Evolutionary conservation across 345 rosid species (phyloP).

Genomic region (Moricandia moricandioides): DNA sequence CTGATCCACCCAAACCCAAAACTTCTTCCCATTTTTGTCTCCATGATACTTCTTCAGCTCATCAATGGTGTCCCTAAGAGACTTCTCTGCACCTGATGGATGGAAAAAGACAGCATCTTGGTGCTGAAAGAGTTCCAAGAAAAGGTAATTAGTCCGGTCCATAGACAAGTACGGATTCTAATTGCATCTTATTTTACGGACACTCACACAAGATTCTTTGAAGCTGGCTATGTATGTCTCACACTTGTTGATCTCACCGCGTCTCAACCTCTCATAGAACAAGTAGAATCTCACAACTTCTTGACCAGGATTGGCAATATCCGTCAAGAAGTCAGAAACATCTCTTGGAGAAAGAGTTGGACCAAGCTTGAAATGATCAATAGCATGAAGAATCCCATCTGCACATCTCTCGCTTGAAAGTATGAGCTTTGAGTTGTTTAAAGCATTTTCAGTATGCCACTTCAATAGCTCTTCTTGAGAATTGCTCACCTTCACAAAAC

Average conservation of each 20-base stretch:
- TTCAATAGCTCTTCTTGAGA: constrained; percentile 92
- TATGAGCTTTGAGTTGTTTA: constrained; percentile 64
- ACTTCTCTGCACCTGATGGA: constrained; percentile 72
- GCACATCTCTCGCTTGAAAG: constrained; percentile 93
- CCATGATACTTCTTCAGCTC: constrained; percentile 52
- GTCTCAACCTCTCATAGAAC: constrained; percentile 85
- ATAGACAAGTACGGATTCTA: neutral
- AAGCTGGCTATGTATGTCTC: constrained; percentile 58
- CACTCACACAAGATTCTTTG: constrained; percentile 73
- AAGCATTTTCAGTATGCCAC: constrained; percentile 89
- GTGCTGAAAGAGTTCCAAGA: constrained; percentile 44
- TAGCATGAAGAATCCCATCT: constrained; percentile 87
- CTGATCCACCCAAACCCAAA: constrained; percentile 81
- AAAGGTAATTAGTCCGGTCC: constrained; percentile 4
- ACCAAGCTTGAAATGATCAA: constrained; percentile 85
- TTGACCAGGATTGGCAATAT: constrained; percentile 41
- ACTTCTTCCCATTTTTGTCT: constrained; percentile 63
- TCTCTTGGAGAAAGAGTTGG: constrained; percentile 82
- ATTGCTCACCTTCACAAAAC: constrained; percentile 66
- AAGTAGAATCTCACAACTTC: constrained; percentile 67
- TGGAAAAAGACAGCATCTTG: constrained; percentile 47
- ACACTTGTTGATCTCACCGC: constrained; percentile 72
- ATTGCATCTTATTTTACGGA: constrained; percentile 37
- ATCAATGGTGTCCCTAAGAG: constrained; percentile 54
- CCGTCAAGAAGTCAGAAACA: constrained; percentile 39